Conservation (phyloP, 768 basidiomycete genomes). For the Lentinus tigrinus region DNA sequence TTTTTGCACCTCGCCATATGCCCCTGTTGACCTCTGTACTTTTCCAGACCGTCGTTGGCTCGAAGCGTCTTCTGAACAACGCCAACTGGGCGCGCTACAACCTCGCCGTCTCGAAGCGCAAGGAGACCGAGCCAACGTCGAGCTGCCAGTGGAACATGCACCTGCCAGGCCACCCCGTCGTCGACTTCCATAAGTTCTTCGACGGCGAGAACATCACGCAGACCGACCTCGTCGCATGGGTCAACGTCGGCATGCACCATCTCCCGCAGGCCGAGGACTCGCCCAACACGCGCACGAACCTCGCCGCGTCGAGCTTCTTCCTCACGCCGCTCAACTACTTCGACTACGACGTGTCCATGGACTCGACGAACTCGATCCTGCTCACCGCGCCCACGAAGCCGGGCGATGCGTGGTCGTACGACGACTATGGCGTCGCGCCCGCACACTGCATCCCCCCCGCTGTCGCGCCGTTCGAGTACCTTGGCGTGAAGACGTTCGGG, state of each 20-base stretch:
- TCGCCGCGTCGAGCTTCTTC: slow-evolving; percentile 56
- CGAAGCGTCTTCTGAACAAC: slow-evolving; percentile 58
- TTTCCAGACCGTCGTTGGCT: slow-evolving; percentile 52
- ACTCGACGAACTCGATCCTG: slow-evolving; percentile 52
- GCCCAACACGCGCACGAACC: slow-evolving; percentile 58
- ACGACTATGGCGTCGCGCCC: slow-evolving; percentile 54
- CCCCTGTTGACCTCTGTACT: background rate
- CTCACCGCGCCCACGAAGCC: slow-evolving; percentile 38
- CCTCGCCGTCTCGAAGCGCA: slow-evolving; percentile 53
- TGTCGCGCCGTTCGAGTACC: slow-evolving; percentile 40
- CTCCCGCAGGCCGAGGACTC: slow-evolving; percentile 65
- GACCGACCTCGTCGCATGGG: slow-evolving; percentile 64
- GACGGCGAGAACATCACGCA: slow-evolving; percentile 63
- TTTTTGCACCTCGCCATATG: background rate
- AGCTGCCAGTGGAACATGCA: slow-evolving; percentile 65
- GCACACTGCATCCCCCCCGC: slow-evolving; percentile 38
- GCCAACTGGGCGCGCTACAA: slow-evolving; percentile 69
- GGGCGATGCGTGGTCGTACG: slow-evolving; percentile 39
- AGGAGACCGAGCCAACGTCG: slow-evolving; percentile 60
- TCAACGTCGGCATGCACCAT: slow-evolving; percentile 69
- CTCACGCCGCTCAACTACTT: slow-evolving; percentile 66
- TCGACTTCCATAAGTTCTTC: slow-evolving; percentile 64
- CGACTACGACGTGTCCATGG: slow-evolving; percentile 61
- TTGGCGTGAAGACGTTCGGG: slow-evolving; percentile 33
- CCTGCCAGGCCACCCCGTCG: slow-evolving; percentile 52